These are phyloP conservation scores for Leishmania major DNA, from an alignment of 208 protist genomes.

Conservation along the genomic window DNA sequence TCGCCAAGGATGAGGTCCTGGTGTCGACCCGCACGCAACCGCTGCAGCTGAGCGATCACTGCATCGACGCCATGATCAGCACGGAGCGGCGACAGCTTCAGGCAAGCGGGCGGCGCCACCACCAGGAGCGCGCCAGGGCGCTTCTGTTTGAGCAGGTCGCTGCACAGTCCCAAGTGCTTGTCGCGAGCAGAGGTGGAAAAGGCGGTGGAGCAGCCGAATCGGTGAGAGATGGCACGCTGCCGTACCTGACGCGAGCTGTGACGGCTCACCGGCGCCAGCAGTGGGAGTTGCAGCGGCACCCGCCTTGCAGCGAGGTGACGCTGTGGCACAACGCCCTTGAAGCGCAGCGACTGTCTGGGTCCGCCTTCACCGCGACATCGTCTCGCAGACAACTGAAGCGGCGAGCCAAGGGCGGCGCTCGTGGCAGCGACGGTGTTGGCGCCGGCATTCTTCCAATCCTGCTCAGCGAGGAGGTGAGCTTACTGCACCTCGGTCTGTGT, in stretches of 20 bases:
- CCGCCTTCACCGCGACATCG: neutral
- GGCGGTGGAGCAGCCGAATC: neutral
- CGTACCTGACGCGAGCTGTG: constrained; percentile 30
- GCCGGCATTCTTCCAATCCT: constrained; percentile 44
- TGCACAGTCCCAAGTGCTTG: constrained; percentile 10
- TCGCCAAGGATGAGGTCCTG: neutral
- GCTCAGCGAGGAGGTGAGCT: constrained; percentile 72
- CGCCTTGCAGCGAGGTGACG: constrained; percentile 19
- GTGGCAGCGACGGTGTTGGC: neutral
- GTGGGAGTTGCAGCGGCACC: constrained; percentile 44
- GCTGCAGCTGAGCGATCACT: constrained; percentile 5
- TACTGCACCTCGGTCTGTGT: constrained; percentile 80
- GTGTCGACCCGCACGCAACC: neutral
- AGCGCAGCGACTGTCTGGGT: constrained; percentile 24
- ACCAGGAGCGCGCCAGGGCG: constrained; percentile 28
- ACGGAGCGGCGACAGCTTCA: constrained; percentile 22
- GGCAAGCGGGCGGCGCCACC: constrained; percentile 10
- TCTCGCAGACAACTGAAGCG: neutral
- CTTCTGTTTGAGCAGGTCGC: constrained; percentile 32
- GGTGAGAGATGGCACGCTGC: neutral
- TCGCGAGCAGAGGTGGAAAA: neutral
- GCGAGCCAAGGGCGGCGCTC: neutral
- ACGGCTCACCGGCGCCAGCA: constrained; percentile 44
- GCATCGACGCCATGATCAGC: constrained; percentile 14
- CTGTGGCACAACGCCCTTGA: constrained; percentile 34